phyloP scores from a whole-genome alignment of 2,329 filamentous ascomycete genomes.

The Arachnopeziza araneosa region DNA sequence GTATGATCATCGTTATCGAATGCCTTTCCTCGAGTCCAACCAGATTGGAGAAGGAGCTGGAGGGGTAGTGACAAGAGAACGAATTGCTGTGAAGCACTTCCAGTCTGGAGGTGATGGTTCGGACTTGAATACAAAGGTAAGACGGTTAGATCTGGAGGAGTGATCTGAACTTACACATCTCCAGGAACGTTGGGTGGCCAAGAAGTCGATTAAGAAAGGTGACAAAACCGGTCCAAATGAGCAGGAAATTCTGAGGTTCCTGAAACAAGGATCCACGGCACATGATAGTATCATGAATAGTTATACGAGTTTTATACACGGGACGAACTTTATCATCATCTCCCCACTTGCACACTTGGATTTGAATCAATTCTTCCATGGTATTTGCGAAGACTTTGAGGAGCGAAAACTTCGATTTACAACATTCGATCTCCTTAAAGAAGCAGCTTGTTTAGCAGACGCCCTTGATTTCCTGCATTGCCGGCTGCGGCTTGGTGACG shows the following conservation, averaged over 20 bases:
- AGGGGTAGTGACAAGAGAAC: neutral
- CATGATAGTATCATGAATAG: too few species aligned
- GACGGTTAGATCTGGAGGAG: too few species aligned
- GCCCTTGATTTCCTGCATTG: conserved; percentile 6
- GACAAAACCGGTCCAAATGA: neutral
- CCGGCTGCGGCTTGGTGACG: neutral
- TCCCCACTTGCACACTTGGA: conserved; percentile 5
- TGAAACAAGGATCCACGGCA: too few species aligned
- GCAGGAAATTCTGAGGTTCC: neutral
- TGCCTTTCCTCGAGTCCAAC: conserved; percentile 2
- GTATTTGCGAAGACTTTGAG: neutral
- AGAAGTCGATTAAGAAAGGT: too few species aligned
- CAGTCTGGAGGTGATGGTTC: neutral
- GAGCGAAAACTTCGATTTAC: conserved; percentile 1
- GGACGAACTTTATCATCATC: conserved; percentile 4
- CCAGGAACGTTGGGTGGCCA: too few species aligned
- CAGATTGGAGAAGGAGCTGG: neutral
- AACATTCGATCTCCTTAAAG: conserved; percentile 1
- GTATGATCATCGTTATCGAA: neutral
- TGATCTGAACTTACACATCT: too few species aligned
- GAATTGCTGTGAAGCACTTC: conserved; percentile 3
- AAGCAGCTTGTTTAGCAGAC: neutral
- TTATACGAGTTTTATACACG: conserved; percentile 1
- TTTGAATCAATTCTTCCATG: conserved; percentile 1
- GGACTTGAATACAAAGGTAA: neutral